Conservation (phyloP, 345 rosid genomes). For the Balakata baccata region DNA sequence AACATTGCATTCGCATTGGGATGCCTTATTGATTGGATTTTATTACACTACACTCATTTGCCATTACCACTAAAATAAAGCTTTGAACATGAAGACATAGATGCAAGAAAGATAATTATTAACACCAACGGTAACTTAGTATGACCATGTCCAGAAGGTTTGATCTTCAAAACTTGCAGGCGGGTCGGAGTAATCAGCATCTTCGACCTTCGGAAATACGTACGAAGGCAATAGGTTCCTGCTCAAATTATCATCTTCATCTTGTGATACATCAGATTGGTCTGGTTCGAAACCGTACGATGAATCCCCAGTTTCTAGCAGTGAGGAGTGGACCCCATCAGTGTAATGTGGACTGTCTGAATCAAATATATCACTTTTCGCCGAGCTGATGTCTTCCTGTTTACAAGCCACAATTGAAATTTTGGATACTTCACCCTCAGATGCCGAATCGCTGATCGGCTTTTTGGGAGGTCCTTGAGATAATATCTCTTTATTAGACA, state of each 20-base stretch:
- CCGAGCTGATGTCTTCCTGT: slow-evolving; percentile 31
- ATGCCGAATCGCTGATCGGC: slow-evolving; percentile 13
- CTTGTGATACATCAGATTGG: slow-evolving; percentile 32
- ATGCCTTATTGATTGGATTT: slow-evolving; percentile 16
- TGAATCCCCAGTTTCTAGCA: slow-evolving; percentile 31
- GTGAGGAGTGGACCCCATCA: slow-evolving; percentile 46
- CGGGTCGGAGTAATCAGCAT: slow-evolving; percentile 24
- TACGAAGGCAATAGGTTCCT: slow-evolving; percentile 25
- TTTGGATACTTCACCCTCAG: slow-evolving; percentile 25
- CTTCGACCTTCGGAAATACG: slow-evolving; percentile 42
- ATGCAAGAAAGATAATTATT: background rate
- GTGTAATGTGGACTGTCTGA: slow-evolving; percentile 41
- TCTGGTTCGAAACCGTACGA: slow-evolving; percentile 31
- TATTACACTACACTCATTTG: slow-evolving; percentile 15
- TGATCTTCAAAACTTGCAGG: slow-evolving; percentile 31
- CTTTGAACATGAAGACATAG: slow-evolving; percentile 1
- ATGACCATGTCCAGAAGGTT: slow-evolving; percentile 35
- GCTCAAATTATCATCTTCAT: slow-evolving; percentile 32
- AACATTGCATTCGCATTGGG: slow-evolving; percentile 18
- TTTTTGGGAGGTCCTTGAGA: slow-evolving; percentile 12
- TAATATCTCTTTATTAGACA: slow-evolving; percentile 16
- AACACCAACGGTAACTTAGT: slow-evolving; percentile 9
- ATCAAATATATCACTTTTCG: slow-evolving; percentile 31
- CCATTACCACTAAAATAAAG: slow-evolving; percentile 6
- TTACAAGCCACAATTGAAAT: slow-evolving; percentile 18